These are phyloP conservation scores for Coniosporium apollinis DNA, from an alignment of 495 filamentous ascomycete species.

Conservation along the genomic window DNA sequence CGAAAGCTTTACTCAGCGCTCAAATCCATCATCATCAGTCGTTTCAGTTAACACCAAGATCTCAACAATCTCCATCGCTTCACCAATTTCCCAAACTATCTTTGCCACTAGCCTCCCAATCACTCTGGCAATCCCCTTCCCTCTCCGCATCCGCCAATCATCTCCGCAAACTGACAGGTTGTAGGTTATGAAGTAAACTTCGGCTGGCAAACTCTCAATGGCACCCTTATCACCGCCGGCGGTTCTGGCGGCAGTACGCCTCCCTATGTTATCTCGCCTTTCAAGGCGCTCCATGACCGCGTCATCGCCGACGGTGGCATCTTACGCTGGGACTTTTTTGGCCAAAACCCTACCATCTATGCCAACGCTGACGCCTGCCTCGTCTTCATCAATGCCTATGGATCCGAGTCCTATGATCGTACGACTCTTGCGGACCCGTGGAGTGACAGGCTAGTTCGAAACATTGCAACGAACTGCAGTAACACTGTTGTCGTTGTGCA, in stretches of 20 bases:
- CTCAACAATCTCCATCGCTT: too few relatives aligned
- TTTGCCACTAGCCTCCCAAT: too few relatives aligned
- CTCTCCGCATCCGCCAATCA: not conserved
- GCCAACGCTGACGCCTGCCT: conserved; percentile 1
- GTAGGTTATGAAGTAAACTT: conserved; percentile 1
- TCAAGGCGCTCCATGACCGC: conserved; percentile 8
- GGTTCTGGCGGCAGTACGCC: conserved; percentile 11
- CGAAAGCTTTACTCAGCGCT: too few relatives aligned
- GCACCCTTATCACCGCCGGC: conserved; percentile 12
- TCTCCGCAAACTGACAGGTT: not conserved
- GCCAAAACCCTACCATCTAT: conserved; percentile 5
- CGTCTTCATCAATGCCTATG: conserved; percentile 2
- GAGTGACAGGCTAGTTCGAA: conserved; percentile 11
- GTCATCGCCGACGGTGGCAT: conserved; percentile 6
- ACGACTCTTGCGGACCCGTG: conserved; percentile 3
- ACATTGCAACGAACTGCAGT: conserved; percentile 13
- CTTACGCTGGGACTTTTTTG: conserved; percentile 7
- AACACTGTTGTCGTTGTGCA: conserved; percentile 18
- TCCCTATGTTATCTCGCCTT: conserved; percentile 9
- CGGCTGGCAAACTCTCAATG: conserved; percentile 7
- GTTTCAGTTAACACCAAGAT: too few relatives aligned
- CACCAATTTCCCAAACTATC: too few relatives aligned
- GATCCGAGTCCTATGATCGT: not conserved
- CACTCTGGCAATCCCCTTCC: too few relatives aligned
- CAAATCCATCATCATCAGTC: too few relatives aligned